phyloP scores from a whole-genome alignment of 768 basidiomycete species.

The Serpula lacrymans region DNA sequence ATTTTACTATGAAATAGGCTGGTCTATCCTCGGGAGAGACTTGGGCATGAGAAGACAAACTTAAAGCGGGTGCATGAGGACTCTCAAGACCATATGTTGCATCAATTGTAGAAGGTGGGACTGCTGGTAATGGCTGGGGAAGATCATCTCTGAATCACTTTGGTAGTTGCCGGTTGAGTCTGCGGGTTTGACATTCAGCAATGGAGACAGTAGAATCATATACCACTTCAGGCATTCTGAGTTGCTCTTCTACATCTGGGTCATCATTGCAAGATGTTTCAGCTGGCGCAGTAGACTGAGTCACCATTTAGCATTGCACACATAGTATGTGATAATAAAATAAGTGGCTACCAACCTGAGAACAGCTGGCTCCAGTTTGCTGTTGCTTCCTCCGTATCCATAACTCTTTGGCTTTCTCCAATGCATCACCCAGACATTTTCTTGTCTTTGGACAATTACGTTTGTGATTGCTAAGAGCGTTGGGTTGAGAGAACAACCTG shows the following conservation, averaged over 20 bases:
- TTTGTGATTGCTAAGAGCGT: conserved; percentile 2
- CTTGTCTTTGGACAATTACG: not conserved
- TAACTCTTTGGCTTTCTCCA: conserved; percentile 6
- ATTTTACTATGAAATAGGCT: no score
- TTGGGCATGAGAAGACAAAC: not conserved
- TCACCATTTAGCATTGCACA: no score
- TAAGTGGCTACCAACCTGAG: not conserved
- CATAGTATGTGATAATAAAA: not conserved
- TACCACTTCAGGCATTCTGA: not conserved
- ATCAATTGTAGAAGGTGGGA: not conserved
- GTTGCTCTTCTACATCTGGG: no score
- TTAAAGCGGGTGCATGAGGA: no score
- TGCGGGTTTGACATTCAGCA: not conserved
- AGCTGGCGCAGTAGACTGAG: no score
- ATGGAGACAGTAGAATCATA: not conserved
- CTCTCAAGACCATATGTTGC: not conserved
- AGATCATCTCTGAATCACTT: conserved; percentile 2
- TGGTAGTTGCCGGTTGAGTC: conserved; percentile 2
- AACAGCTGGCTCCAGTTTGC: not conserved
- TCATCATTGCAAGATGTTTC: no score
- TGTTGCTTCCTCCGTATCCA: not conserved
- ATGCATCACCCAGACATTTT: conserved; percentile 4
- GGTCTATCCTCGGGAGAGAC: no score
- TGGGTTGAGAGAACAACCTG: not conserved
- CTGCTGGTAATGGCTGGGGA: not conserved